Evolutionary conservation across 805 yeast genomes (phyloP).

Genomic region (Tetrapisispora taiwanensis): DNA sequence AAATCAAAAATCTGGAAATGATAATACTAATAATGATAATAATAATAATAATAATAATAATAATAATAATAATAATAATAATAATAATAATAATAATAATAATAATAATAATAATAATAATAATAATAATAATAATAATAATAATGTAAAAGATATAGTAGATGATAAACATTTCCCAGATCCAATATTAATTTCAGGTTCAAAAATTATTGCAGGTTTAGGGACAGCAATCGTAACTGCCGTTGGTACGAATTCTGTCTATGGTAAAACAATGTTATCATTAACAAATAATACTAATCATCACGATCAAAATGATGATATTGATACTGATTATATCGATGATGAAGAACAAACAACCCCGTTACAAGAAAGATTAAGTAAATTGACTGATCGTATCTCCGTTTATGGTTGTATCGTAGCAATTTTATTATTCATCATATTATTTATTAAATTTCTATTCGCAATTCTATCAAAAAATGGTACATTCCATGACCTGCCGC

Average conservation of each 20-base stretch:
- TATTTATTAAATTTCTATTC: conserved; percentile 66
- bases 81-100: not conserved
- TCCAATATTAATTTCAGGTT: conserved; percentile 83
- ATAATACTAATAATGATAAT: too few species aligned
- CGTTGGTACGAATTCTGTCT: conserved; percentile 80
- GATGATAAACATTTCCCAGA: conserved; percentile 34
- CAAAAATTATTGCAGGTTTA: conserved; percentile 76
- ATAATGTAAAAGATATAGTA: conserved; percentile 12
- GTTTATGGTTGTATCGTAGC: conserved; percentile 88
- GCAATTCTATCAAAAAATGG: conserved; percentile 39
- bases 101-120: not conserved
- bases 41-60: conserved; percentile 1
- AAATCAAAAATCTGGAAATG: too few species aligned
- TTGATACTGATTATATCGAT: not conserved
- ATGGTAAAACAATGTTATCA: conserved; percentile 85
- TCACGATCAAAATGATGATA: not conserved
- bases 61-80: conserved; percentile 5
- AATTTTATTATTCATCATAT: conserved; percentile 62
- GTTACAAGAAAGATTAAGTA: conserved; percentile 68
- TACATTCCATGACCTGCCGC: conserved; percentile 33
- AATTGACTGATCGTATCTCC: conserved; percentile 88
- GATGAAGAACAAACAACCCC: conserved; percentile 75
- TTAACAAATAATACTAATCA: too few species aligned
- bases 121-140: conserved; percentile 4
- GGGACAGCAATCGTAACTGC: conserved; percentile 83